These are phyloP conservation scores for Fusarium robinianum DNA, from an alignment of 2,329 filamentous ascomycete species.

Conservation along the genomic window DNA sequence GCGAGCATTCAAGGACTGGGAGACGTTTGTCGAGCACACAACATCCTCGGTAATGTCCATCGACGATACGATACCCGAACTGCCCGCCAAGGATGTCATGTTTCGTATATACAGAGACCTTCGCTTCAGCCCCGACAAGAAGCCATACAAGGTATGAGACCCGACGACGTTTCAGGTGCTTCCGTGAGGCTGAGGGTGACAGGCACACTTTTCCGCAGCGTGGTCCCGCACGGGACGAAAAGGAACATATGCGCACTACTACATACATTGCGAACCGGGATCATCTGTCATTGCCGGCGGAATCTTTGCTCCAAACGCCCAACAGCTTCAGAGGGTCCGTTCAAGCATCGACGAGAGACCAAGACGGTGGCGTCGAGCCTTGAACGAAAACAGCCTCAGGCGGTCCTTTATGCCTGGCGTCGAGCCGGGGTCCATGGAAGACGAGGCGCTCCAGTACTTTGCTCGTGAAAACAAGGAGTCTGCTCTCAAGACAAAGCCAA, in stretches of 20 bases:
- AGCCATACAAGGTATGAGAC: conserved; percentile 75
- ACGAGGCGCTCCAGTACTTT: too few species aligned
- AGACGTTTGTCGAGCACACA: conserved; percentile 72
- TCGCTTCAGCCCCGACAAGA: conserved; percentile 79
- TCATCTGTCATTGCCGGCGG: conserved; percentile 77
- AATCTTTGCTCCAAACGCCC: conserved; percentile 76
- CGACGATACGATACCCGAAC: conserved; percentile 81
- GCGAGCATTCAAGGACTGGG: conserved; percentile 77
- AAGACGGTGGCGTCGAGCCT: conserved; percentile 66
- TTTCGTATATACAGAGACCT: conserved; percentile 87
- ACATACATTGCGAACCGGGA: conserved; percentile 76
- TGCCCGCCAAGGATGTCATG: conserved; percentile 81
- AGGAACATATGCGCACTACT: conserved; percentile 84
- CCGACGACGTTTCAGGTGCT: not conserved
- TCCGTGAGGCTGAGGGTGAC: too few species aligned
- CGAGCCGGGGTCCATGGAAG: too few species aligned
- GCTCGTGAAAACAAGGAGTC: too few species aligned
- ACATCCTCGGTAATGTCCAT: conserved; percentile 70
- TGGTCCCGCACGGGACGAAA: conserved; percentile 87
- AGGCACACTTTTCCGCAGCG: conserved; percentile 80
- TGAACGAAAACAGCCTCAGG: too few species aligned
- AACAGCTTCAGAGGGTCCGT: conserved; percentile 68
- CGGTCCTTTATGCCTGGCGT: too few species aligned
- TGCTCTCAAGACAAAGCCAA: conserved; percentile 68
- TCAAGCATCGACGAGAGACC: conserved; percentile 75